Evolutionary conservation across 768 basidiomycete species (phyloP), one percentile per base, ranked within the genome.

Genomic region (Kondoa malvinella): DNA sequence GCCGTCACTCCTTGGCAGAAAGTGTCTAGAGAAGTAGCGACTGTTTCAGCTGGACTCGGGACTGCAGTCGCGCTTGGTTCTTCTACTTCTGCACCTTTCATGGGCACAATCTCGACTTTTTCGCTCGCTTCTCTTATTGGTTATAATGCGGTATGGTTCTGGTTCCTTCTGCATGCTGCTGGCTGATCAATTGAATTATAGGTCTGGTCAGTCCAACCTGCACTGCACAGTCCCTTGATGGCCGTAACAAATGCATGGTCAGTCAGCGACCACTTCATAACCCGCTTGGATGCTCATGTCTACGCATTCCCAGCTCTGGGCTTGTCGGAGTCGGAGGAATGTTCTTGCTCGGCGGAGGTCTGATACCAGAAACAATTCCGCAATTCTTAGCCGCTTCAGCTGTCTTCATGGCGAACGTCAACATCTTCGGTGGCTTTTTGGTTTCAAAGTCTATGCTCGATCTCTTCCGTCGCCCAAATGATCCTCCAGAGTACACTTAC

Each of bases 361-460:
- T 85, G 75, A 73, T 89, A 15, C 89, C 89, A 21, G 85, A 84
- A 57, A 90, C 89, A 0, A 79, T 88, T 70, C 85, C 89, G 63
- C 89, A 92, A 77, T 78, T 80, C 15, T 79, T 92, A 16, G 89
- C 88, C 68, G 87, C 89, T 1, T 68, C 86, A 16, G 87, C 89
- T 16, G 89, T 92, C n/a, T 82, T 92, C 64, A 79, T 92, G 33
- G 89, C 89, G 27, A 87, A 87, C 68, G 83, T 92, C 69, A 92
- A 92, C 74, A 88, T 92, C 65, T 84, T 87, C 34, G 89, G 89
- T 64, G 89, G 89, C 57, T 91, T 90, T 73, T 85, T 89, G 50
- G 86, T 91, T 73, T 90, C 88, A 27, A 89, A 89, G 77, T 85
- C 89, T 57, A 92, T 92, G 89, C 79, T 92, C 69, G 88, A 91